A percentile compares a stretch with the other conserved stretches of the same genome.
phyloP scores from a whole-genome alignment of 164 flowering plant genomes.

The Liriodendron chinense region DNA sequence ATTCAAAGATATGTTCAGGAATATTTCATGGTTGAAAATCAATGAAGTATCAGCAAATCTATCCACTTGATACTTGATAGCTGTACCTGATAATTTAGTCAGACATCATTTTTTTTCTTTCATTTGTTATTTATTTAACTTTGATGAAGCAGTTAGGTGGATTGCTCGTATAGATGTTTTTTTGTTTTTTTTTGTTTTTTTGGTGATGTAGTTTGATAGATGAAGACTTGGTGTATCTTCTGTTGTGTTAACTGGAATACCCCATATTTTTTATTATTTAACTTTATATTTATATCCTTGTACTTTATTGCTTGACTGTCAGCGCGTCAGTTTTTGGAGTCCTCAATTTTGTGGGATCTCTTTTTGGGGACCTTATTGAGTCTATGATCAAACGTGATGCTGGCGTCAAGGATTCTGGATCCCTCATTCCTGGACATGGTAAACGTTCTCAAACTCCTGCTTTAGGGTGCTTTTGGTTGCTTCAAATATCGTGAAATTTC shows the following conservation, averaged over 20 bases:
- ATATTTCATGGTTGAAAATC: neutral
- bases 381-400: slow-evolving; percentile 99
- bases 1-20: too few species aligned
- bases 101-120: neutral
- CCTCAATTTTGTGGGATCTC: slow-evolving; percentile 83
- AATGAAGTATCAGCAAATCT: neutral
- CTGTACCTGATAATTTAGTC: neutral
- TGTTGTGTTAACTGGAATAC: too few species aligned
- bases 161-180: too few species aligned
- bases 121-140: neutral
- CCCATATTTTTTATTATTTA: neutral
- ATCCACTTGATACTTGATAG: neutral
- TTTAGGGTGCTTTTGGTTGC: neutral
- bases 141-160: neutral
- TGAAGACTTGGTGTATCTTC: neutral
- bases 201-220: too few species aligned
- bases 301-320: slow-evolving; percentile 16
- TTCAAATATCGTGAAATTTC: neutral
- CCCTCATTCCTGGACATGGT: slow-evolving; percentile 98
- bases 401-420: slow-evolving; percentile 96
- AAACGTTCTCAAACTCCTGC: slow-evolving; percentile 19
- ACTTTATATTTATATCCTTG: neutral
- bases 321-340: slow-evolving; percentile 79
- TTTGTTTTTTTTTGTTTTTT: too few species aligned
- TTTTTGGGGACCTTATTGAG: slow-evolving; percentile 92